Conservation (phyloP, 2,329 filamentous ascomycete genomes). For the Cladophialophora yegresii region DNA sequence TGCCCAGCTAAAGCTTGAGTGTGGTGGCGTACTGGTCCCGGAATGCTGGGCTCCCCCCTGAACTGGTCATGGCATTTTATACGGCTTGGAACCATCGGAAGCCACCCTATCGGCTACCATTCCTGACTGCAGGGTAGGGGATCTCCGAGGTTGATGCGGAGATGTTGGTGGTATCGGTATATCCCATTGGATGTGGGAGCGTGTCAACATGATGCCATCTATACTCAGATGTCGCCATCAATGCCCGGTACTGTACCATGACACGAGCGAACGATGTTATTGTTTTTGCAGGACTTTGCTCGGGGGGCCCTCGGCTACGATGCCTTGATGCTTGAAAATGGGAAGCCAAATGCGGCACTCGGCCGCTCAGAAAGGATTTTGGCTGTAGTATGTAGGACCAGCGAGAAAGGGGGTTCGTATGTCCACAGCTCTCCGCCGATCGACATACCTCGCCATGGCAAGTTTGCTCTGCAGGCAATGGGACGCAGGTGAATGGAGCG, state of each 20-base stretch:
- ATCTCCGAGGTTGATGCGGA: constrained; percentile 18
- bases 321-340: not conserved
- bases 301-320: not conserved
- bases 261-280: not conserved
- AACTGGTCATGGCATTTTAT: not conserved
- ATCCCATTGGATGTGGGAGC: constrained; percentile 12
- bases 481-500: not conserved
- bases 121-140: not conserved
- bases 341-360: not conserved
- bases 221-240: constrained; percentile 13
- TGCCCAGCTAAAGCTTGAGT: constrained; percentile 10
- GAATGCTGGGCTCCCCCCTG: not conserved
- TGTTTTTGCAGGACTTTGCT: not conserved
- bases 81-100: constrained; percentile 4
- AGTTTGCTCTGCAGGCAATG: not conserved
- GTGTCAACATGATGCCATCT: constrained; percentile 17
- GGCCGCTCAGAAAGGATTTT: not conserved
- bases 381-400: not conserved
- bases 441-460: not conserved
- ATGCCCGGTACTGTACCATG: not conserved
- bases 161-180: not conserved
- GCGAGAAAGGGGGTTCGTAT: not conserved
- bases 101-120: not conserved
- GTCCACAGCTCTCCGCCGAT: not conserved
- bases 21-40: not conserved